phyloP scores from a whole-genome alignment of 1,284 basidiomycete genomes.

The Apiotrichum siamense region DNA sequence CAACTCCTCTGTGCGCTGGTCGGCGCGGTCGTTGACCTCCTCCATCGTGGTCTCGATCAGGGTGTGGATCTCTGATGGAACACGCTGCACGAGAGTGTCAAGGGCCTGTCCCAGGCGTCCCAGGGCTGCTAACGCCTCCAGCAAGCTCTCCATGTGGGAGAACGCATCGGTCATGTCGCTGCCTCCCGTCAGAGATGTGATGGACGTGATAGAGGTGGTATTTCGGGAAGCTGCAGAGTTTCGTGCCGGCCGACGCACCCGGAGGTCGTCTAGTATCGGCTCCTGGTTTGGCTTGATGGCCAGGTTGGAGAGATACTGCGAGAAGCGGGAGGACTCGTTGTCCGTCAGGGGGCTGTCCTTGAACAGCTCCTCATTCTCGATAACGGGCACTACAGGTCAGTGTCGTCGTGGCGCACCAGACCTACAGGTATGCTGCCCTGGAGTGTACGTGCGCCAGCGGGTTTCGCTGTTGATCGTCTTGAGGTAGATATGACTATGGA shows the following conservation, averaged over 20 bases:
- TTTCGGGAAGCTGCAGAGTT: constrained; percentile 4
- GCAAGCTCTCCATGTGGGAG: constrained; percentile 83
- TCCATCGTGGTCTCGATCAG: constrained; percentile 16
- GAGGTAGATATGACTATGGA: constrained; percentile 96
- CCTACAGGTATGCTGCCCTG: constrained; percentile 68
- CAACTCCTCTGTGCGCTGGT: constrained; percentile 53
- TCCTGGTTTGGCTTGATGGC: constrained; percentile 68
- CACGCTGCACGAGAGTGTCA: constrained; percentile 76
- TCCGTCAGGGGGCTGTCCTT: neutral
- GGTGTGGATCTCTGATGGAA: constrained; percentile 69
- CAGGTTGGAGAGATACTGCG: constrained; percentile 64
- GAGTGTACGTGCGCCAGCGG: constrained; percentile 78
- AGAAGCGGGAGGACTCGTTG: constrained; percentile 35
- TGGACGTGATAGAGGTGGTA: constrained; percentile 49
- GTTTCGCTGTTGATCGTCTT: constrained; percentile 94
- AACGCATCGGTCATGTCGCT: constrained; percentile 56
- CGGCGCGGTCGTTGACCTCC: constrained; percentile 15
- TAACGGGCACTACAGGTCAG: constrained; percentile 17
- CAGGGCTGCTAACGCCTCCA: constrained; percentile 85
- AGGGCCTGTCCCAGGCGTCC: constrained; percentile 81
- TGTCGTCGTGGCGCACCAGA: neutral
- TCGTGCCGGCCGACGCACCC: neutral
- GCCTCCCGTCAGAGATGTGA: constrained; percentile 16
- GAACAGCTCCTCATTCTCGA: neutral
- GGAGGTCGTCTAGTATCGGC: constrained; percentile 50